These are phyloP conservation scores for Rhizodiscina lignyota DNA, from an alignment of 495 filamentous ascomycete species.

Conservation along the genomic window DNA sequence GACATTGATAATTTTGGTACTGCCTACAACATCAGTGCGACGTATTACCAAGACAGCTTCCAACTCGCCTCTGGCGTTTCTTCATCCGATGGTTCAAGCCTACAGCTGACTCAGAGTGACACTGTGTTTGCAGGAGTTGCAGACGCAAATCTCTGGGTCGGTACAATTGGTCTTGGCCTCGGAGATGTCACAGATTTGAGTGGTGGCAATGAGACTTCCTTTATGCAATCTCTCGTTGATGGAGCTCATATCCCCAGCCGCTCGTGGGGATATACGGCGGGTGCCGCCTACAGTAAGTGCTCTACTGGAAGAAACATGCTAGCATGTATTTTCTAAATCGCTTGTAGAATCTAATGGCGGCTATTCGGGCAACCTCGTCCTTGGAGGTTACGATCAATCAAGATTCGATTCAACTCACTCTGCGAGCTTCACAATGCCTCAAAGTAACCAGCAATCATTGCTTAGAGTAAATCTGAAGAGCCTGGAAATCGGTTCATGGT, in stretches of 20 bases:
- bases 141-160: conserved; percentile 9
- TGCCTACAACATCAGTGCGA: conserved; percentile 6
- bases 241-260: conserved; percentile 30
- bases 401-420: conserved; percentile 27
- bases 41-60: background rate
- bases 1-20: conserved; percentile 6
- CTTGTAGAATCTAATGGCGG: no score
- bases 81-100: no score
- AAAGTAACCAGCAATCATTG: background rate
- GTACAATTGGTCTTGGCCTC: conserved; percentile 8
- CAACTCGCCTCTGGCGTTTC: no score
- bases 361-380: conserved; percentile 30
- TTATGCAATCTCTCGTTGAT: no score
- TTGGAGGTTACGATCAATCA: conserved; percentile 37
- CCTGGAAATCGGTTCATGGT: background rate
- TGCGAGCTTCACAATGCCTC: conserved; percentile 23
- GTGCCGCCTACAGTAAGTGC: conserved; percentile 28
- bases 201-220: conserved; percentile 9
- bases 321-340: background rate
- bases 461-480: conserved; percentile 4
- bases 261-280: conserved; percentile 40
- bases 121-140: conserved; percentile 21
- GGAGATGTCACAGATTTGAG: conserved; percentile 25
- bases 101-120: conserved; percentile 26
- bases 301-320: no score